Evolutionary conservation across 371 early-diverging fungal species (phyloP), one percentile per base, ranked within the genome.

Genomic region (Mortierella sp.): DNA sequence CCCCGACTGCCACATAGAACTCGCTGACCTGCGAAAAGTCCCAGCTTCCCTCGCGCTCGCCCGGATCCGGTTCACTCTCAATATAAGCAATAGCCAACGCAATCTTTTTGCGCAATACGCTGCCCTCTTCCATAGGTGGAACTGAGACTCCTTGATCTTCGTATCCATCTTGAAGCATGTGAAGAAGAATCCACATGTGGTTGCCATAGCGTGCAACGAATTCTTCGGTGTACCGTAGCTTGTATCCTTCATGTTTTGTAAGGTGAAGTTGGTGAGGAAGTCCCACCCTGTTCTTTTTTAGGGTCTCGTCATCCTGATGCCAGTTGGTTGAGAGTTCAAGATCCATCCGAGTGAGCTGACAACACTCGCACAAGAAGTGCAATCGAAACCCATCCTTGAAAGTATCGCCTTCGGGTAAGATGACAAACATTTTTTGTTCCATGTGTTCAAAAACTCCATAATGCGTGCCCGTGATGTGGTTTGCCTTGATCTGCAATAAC

Each of bases 361-460:
- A 60, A 34, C 61, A 67, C 56, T 67, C 67, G 50, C 67, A 67
- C 31, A 67, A 41, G 49, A 65, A 65, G 30, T 58, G 43, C 16
- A 65, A 43, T 26, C 58, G 50, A 26, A 65, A 65, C 14, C 58
- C 65, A 47, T 51, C 65, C 19, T 50, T 39, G 13, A 43, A 24
- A 10, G 51, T 31, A 27, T 56, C 57, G 12, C 57, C 55, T 31
- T 64, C 50, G 8, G 66, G 66, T 12, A 66, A 46, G 27, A 66
- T 53, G 9, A 66, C 52, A 43, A 66, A 66, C 21, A 61, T 30
- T 19, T 54, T 61, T 26, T 52, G 62, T 14, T 61, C 62, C 23
- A 61, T 31, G 34, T 61, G 62, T 26, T 61, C 34, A 19, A 61
- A 54, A 18, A 61, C 54, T n/a, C 62, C 62, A 46, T 53, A 52